Evolutionary conservation across 2,329 filamentous ascomycete species (phyloP), one percentile per base, ranked within the genome.

Genomic region (Gyromitra esculenta): DNA sequence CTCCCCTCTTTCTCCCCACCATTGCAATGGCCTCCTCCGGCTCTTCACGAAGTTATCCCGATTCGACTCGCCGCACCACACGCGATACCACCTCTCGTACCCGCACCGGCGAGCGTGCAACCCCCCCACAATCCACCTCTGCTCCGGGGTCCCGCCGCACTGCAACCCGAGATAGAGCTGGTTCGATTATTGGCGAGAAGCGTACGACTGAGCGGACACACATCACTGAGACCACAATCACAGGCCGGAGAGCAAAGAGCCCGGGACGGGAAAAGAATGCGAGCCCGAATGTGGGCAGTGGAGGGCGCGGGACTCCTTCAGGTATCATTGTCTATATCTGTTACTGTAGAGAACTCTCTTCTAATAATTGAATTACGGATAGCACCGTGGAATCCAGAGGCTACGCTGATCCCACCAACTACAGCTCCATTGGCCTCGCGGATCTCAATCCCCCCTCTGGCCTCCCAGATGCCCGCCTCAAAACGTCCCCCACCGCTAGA

Each of bases 361-460:
- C 74, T 75, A 31, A 70, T 65, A 45, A 43, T 74, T 37, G 66
- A 45, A 9, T 79, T 83, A 15, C 64, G 62, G 13, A 72, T 78
- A 81, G 84, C 82, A 66, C 83, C 86, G 81, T 98, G 96, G 96
- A 90, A 89, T 72, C 95, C 96, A 0, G 88, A 93, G 82, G 95
- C 90, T 7, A 91, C 88, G 0, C 85, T 98, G 25, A 86, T 94
- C 45, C 86, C 88, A 62, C 88, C 89, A 76, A 89, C 89, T 7
- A 87, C 88, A 31, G 90, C 90, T 21, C 95, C 95, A 1, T 85
- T 97, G 62, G 92, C 93, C 1, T 90, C 85, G 73, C 86, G 90
- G 80, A 86, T 91, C 75, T 91, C 89, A 0, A 85, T 87, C 9
- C 88, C 90, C 59, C 89, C 89, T 13, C 82, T 88, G 15, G 86